Base-by-base conservation (phyloP, 805 yeast genomes). In the Phaffomyces thermotolerans region DNA sequence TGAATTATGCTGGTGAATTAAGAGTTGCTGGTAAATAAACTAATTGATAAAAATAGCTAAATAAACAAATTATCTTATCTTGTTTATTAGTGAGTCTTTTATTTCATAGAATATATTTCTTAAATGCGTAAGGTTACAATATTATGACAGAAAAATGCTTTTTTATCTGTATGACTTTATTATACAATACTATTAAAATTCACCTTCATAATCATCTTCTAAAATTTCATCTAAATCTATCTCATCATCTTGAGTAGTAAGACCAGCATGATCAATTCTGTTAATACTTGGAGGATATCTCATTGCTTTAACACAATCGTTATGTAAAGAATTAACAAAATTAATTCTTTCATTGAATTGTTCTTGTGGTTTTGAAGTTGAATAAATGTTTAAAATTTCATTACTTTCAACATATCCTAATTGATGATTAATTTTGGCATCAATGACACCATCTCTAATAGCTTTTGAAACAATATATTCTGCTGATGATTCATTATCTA, bases 391-490 rank as follows among this genome's bases (percentile, higher is more conserved):
- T 57, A 79, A 67, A 46, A 87, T 68, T 63, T 93, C 99, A 53
- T 79, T 82, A 33, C 95, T 83, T 67, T 89, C 90, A 84, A 93
- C 90, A 62, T 70, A 90, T 2, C 97, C 97, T 50, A 78, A 73
- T 59, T 86, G 87, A 66, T 90, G 96, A 62, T 93, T 86, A 53
- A 93, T 84, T 43, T 79, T 77, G 4, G 99, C 98, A 58, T 93
- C 98, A 60, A 93, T 87, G 41, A 93, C 98, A 47, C 96, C 96
- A 62, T 93, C 99, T 58, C 96, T 81, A 46, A 93, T 91, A 23
- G 97, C 93, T 69, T 93, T 91, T 33, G 96, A 87, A 20, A 93
- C 96, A 63, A 93, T 89, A 63, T 91, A 93, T 68, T 93, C 99
- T 1, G 96, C 95, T 55, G 91, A 82, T 59, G 93, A 90, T 68